Evolutionary conservation across 1,139 yeast genomes (phyloP).

Genomic region (Hemisphaericaspora lyxosophila): DNA sequence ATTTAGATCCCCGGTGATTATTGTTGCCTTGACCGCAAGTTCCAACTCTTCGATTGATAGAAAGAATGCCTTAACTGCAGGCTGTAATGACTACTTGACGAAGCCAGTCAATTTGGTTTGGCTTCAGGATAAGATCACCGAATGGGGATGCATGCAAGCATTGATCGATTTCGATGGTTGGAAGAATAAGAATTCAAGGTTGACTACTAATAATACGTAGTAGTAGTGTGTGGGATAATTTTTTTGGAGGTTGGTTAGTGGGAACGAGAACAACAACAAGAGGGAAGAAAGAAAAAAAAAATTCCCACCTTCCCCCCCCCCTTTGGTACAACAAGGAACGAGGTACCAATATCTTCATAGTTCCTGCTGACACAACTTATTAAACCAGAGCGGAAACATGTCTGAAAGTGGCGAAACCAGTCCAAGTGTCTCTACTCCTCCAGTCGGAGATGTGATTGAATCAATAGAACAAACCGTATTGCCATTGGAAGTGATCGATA

Average conservation of each 20-base stretch:
- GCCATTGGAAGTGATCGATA: slow-evolving; percentile 86
- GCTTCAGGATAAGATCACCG: slow-evolving; percentile 91
- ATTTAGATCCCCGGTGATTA: slow-evolving; percentile 88
- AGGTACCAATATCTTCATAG: too few species aligned
- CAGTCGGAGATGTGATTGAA: neutral
- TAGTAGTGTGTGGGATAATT: neutral
- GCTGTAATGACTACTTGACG: slow-evolving; percentile 95
- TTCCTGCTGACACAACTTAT: too few species aligned
- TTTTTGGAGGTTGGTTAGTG: too few species aligned
- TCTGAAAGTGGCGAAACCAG: neutral
- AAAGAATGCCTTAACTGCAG: slow-evolving; percentile 90
- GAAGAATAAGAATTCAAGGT: slow-evolving; percentile 43
- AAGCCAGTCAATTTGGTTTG: slow-evolving; percentile 94
- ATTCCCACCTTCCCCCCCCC: too few species aligned
- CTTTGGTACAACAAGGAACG: too few species aligned
- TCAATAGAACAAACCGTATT: slow-evolving; percentile 33
- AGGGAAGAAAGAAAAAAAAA: too few species aligned
- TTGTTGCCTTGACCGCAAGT: slow-evolving; percentile 93
- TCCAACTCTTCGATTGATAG: slow-evolving; percentile 82
- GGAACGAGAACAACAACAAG: too few species aligned
- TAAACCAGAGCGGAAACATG: too few species aligned
- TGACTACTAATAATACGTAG: slow-evolving; percentile 3
- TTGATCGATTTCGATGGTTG: slow-evolving; percentile 94
- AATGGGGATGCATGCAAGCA: slow-evolving; percentile 99
- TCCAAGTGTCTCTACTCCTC: neutral